phyloP scores from a whole-genome alignment of 148 eudicot species.

The Cornus florida region DNA sequence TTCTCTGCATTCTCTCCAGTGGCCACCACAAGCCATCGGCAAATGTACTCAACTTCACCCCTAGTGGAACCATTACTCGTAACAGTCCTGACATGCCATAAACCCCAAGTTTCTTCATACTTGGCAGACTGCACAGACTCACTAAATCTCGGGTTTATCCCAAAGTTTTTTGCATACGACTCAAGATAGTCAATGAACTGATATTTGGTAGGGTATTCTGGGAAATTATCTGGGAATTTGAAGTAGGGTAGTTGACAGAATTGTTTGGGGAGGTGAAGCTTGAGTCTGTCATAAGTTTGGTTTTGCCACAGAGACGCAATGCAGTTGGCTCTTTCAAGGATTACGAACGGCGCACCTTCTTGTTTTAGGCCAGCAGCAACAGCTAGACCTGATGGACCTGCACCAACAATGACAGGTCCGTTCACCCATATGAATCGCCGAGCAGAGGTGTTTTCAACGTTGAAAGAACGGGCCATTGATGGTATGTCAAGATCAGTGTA shows the following conservation, averaged over 20 bases:
- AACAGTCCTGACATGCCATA: constrained; percentile 17
- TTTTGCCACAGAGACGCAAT: constrained; percentile 82
- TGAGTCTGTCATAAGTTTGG: constrained; percentile 72
- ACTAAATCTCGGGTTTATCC: constrained; percentile 47
- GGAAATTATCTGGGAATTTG: constrained; percentile 63
- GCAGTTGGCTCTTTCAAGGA: constrained; percentile 78
- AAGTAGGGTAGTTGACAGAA: constrained; percentile 76
- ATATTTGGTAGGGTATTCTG: constrained; percentile 65
- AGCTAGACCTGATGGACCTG: constrained; percentile 78
- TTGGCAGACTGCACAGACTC: constrained; percentile 53
- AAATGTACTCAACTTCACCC: constrained; percentile 70
- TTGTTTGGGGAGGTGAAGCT: constrained; percentile 75
- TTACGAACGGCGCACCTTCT: constrained; percentile 62
- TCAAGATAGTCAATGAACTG: constrained; percentile 54
- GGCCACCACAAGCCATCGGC: constrained; percentile 93
- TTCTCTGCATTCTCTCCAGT: constrained; percentile 95
- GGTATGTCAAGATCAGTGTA: constrained; percentile 8
- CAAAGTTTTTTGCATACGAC: constrained; percentile 38
- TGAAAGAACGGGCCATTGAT: constrained; percentile 13
- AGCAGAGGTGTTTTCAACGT: constrained; percentile 47
- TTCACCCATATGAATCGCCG: constrained; percentile 62
- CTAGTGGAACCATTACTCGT: neutral
- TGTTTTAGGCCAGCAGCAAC: constrained; percentile 74
- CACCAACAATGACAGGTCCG: constrained; percentile 81
- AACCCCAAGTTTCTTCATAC: constrained; percentile 53